A percentile compares a stretch with the other conserved stretches of the same genome.
Conservation (phyloP, 2,329 filamentous ascomycete genomes). For the Monosporascus sp. region DNA sequence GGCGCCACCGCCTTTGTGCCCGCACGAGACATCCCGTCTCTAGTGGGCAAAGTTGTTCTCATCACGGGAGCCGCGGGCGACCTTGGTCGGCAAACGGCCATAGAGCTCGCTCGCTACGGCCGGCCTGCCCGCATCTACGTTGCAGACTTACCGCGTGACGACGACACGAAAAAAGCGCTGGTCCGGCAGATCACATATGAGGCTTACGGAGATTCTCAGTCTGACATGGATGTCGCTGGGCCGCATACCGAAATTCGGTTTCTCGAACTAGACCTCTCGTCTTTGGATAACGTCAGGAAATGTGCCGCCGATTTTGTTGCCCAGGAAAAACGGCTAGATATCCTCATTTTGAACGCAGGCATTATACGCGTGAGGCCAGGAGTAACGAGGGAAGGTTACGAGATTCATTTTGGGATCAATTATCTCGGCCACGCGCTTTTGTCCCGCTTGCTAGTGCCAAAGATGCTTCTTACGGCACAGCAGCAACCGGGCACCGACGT, state of each 20-base stretch:
- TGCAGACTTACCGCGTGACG: slow-evolving; percentile 8
- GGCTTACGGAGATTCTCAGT: background rate
- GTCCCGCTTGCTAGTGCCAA: background rate
- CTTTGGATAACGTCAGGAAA: slow-evolving; percentile 1
- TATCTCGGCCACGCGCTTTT: slow-evolving; percentile 10
- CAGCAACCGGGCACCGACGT: slow-evolving; percentile 7
- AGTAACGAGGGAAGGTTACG: slow-evolving; percentile 7
- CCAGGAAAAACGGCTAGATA: slow-evolving; percentile 4
- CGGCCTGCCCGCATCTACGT: slow-evolving; percentile 9
- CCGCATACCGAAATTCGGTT: background rate
- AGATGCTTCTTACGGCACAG: background rate
- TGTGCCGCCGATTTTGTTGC: slow-evolving; percentile 4
- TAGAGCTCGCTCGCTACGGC: slow-evolving; percentile 10
- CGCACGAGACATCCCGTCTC: slow-evolving; percentile 6
- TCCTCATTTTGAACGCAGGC: slow-evolving; percentile 10
- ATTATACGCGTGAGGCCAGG: slow-evolving; percentile 2
- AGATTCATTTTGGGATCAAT: slow-evolving; percentile 11
- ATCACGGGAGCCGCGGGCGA: slow-evolving; percentile 6
- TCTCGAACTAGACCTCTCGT: slow-evolving; percentile 6
- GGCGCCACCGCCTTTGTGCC: slow-evolving; percentile 9
- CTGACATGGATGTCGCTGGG: background rate
- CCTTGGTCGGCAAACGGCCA: slow-evolving; percentile 6
- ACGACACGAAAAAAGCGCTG: slow-evolving; percentile 1
- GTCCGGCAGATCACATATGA: slow-evolving; percentile 4
- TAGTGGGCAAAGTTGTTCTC: slow-evolving; percentile 10